Evolutionary conservation across 352 stramenopile species (phyloP).

Genomic region (Pythium apleroticum): DNA sequence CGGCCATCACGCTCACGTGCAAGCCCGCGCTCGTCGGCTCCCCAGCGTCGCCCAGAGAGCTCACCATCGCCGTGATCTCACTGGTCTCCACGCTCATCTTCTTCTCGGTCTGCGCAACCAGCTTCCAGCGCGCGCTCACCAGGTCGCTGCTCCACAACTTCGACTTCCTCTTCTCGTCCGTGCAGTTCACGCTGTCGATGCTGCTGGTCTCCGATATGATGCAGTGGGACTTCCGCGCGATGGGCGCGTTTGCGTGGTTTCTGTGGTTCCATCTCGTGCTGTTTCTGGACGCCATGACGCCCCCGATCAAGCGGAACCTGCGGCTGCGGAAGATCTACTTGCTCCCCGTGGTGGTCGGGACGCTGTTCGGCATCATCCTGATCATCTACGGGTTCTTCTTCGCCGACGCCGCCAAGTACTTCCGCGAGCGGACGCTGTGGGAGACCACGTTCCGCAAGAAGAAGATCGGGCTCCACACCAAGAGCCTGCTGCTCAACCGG

Average conservation of each 20-base stretch:
- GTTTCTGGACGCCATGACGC: conserved; percentile 34
- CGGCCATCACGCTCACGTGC: background rate
- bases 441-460: conserved; percentile 23
- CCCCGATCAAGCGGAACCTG: conserved; percentile 22
- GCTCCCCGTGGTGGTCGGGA: conserved; percentile 23
- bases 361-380: conserved; percentile 22
- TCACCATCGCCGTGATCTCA: background rate
- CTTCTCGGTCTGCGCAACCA: background rate
- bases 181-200: conserved; percentile 21
- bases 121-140: background rate
- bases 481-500: conserved; percentile 42
- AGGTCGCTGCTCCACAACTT: conserved; percentile 1
- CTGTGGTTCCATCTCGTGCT: conserved; percentile 37
- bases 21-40: background rate
- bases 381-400: conserved; percentile 39
- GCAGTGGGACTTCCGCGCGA: conserved; percentile 30
- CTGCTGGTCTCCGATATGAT: conserved; percentile 30
- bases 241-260: conserved; percentile 28
- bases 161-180: background rate
- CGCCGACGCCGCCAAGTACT: conserved; percentile 20
- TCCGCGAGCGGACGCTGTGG: conserved; percentile 34
- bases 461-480: conserved; percentile 32
- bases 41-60: background rate
- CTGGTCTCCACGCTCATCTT: background rate
- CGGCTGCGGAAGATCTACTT: conserved; percentile 28